phyloP scores from a whole-genome alignment of 2,329 filamentous ascomycete species.

The Pseudomassariella vexata region DNA sequence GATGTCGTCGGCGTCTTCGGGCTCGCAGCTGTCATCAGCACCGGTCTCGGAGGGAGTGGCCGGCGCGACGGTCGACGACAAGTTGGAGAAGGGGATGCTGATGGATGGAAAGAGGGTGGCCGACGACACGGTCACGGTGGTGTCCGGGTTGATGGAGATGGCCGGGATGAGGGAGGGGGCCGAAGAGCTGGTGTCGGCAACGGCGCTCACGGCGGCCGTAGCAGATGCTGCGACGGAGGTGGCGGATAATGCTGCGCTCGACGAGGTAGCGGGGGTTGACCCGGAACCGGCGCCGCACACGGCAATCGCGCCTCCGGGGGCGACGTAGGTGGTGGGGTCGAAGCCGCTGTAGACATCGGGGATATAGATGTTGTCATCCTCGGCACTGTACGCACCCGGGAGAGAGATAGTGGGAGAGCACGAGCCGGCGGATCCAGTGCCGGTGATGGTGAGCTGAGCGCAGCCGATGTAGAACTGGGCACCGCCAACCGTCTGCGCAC shows the following conservation, averaged over 20 bases:
- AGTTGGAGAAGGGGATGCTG: not conserved
- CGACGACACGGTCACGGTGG: too few relatives aligned
- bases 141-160: not conserved
- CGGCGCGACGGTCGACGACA: not conserved
- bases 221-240: conserved; percentile 3
- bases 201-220: not conserved
- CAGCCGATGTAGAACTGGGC: conserved; percentile 30
- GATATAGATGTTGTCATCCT: conserved; percentile 22
- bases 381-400: conserved; percentile 22
- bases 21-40: conserved; percentile 1
- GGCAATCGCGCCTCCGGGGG: conserved; percentile 17
- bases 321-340: conserved; percentile 22
- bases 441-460: conserved; percentile 23
- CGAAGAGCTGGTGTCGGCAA: not conserved
- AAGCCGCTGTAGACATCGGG: conserved; percentile 26
- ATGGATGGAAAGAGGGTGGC: too few relatives aligned
- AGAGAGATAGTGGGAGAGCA: conserved; percentile 24
- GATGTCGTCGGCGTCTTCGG: not conserved
- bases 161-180: not conserved
- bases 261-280: not conserved
- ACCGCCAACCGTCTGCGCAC: conserved; percentile 18
- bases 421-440: conserved; percentile 16
- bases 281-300: conserved; percentile 8
- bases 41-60: not conserved
- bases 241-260: not conserved